Percentiles rank a stretch among this genome's conserved stretches.
Evolutionary conservation across 1,284 basidiomycete species (phyloP).

Genomic region (Testicularia cyperi): DNA sequence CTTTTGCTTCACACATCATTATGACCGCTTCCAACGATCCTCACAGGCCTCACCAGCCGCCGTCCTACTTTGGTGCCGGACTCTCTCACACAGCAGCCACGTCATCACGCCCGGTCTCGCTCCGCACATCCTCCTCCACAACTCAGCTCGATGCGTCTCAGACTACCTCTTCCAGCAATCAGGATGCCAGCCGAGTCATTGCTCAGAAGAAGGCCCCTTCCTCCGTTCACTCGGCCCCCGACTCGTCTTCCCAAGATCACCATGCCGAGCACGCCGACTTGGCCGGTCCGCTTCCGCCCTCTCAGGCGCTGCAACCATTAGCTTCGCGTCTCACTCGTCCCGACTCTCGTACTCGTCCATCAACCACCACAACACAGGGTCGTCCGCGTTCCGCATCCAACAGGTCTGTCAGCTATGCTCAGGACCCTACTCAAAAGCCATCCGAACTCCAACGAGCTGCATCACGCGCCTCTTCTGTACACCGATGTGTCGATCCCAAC

Average conservation of each 20-base stretch:
- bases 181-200: no score
- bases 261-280: conserved; percentile 25
- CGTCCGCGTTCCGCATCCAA: conserved; percentile 16
- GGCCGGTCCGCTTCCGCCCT: conserved; percentile 22
- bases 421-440: conserved; percentile 16
- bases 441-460: conserved; percentile 20
- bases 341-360: conserved; percentile 13
- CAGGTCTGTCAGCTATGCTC: conserved; percentile 17
- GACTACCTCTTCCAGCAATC: conserved; percentile 1
- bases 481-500: conserved; percentile 19
- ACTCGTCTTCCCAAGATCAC: no score
- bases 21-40: no score
- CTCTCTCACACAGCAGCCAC: conserved; percentile 10
- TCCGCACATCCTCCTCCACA: conserved; percentile 7
- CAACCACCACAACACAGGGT: neutral
- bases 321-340: conserved; percentile 14
- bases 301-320: conserved; percentile 19
- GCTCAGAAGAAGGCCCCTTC: no score
- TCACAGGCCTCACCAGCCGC: conserved; percentile 26
- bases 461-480: conserved; percentile 30
- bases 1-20: conserved; percentile 13
- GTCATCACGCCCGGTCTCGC: conserved; percentile 10
- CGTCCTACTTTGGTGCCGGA: conserved; percentile 20
- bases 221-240: conserved; percentile 3
- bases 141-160: conserved; percentile 10